These are phyloP conservation scores for Fallopia convolvulus DNA, from an alignment of 148 eudicot genomes.

Conservation along the genomic window DNA sequence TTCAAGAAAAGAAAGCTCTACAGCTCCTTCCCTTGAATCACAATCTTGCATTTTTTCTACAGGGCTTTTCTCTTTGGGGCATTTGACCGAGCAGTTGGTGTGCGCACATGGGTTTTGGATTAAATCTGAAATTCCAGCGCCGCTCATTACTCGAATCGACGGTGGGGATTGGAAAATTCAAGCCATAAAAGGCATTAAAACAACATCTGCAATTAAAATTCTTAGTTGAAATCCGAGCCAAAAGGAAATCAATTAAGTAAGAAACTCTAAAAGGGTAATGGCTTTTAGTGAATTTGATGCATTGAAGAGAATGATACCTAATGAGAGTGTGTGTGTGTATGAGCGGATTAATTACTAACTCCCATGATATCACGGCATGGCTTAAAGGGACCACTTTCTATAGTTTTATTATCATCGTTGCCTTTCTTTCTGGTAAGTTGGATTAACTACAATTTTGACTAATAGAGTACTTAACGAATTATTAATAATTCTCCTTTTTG, in stretches of 20 bases:
- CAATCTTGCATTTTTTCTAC: not conserved
- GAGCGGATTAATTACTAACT: constrained; percentile 1
- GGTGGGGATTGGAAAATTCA: not conserved
- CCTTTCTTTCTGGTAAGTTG: constrained; percentile 5
- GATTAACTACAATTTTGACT: constrained; percentile 10
- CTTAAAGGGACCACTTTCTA: not conserved
- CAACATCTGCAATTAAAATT: not conserved
- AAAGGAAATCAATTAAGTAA: constrained; percentile 1
- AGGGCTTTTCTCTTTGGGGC: constrained; percentile 14
- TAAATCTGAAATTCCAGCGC: not conserved
- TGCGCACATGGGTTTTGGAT: constrained; percentile 41
- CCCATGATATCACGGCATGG: constrained; percentile 2
- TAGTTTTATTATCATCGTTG: not conserved
- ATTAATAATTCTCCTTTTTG: not conserved
- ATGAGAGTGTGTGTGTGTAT: not conserved
- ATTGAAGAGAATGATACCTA: constrained; percentile 8
- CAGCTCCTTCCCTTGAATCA: constrained; percentile 10
- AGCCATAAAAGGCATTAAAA: not conserved
- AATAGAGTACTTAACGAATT: not conserved
- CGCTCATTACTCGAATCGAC: constrained; percentile 8
- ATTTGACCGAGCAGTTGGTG: constrained; percentile 47
- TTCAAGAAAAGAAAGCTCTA: constrained; percentile 7
- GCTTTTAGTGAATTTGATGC: constrained; percentile 5
- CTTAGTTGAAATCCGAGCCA: not conserved
- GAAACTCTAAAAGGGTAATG: constrained; percentile 6